Evolutionary conservation across 2,329 filamentous ascomycete genomes (phyloP).

Genomic region (Ceratocystis albifundus): DNA sequence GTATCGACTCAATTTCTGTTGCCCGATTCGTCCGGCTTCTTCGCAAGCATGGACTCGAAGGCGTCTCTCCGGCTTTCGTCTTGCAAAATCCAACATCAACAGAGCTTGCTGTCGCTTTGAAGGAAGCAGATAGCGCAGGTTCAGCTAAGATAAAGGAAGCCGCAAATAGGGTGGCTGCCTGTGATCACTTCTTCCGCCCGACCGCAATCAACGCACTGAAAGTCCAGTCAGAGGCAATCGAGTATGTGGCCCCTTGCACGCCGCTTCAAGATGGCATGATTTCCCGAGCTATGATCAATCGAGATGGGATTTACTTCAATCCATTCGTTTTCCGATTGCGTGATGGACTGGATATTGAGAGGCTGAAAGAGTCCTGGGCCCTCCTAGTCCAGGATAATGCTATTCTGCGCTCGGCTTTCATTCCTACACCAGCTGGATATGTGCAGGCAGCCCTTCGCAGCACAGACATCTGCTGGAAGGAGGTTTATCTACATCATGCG

Average conservation of each 20-base stretch:
- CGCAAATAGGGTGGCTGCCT: constrained; percentile 51
- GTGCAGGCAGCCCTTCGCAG: constrained; percentile 56
- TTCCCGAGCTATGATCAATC: constrained; percentile 50
- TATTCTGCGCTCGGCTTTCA: constrained; percentile 62
- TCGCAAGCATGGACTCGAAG: constrained; percentile 48
- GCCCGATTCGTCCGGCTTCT: constrained; percentile 57
- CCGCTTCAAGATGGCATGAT: constrained; percentile 80
- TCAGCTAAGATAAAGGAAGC: constrained; percentile 27
- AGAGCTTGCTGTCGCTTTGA: constrained; percentile 36
- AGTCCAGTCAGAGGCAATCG: constrained; percentile 44
- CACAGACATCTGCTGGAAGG: constrained; percentile 35
- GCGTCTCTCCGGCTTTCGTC: constrained; percentile 53
- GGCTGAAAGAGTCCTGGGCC: constrained; percentile 48
- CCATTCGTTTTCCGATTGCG: constrained; percentile 52
- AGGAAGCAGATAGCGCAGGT: neutral
- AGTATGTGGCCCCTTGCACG: constrained; percentile 71
- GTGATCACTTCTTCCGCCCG: constrained; percentile 48
- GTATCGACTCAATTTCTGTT: constrained; percentile 77
- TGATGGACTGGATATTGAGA: constrained; percentile 34
- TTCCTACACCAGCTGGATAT: constrained; percentile 61
- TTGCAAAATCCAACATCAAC: constrained; percentile 49
- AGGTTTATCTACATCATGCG: constrained; percentile 23
- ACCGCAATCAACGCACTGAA: constrained; percentile 42
- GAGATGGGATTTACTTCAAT: constrained; percentile 58
- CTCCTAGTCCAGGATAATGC: constrained; percentile 41